Evolutionary conservation across 2,329 filamentous ascomycete genomes (phyloP), one percentile per base, ranked within the genome.

Genomic region (Claviceps arundinis): DNA sequence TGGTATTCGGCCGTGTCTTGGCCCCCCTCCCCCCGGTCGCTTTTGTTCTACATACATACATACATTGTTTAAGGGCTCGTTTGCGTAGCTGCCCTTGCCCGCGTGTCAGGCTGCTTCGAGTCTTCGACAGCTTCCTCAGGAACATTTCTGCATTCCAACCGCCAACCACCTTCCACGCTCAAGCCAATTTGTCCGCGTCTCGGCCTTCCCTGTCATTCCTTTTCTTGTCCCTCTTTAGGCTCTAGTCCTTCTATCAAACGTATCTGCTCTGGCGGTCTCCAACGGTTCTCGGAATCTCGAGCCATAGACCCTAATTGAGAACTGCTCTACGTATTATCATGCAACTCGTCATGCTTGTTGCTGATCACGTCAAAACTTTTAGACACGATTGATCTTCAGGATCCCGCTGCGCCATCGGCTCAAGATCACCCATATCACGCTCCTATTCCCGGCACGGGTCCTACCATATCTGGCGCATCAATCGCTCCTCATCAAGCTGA

Each of bases 311-410:
- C 42, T 24, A 24, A 6, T 22, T 16, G 41, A 44, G 19, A 24
- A 16, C 17, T 46, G n/a, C 43, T 46, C 24, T 34, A 5, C 41
- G 30, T 17, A 9, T 24, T 14, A 17, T 4, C 11, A 42, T 48
- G 24, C 47, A 41, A 30, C 37, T 41, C 16, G n/a, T 37, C 7
- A 30, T 30, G 22, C 22, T 41, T 44, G 24, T 47, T 50, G 41
- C 56, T 58, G 42, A 57, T 50, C 26, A 40, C 46, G 6, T 17
- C 16, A 47, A 48, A 47, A 47, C 50, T 37, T 22, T 46, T 53
- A 95, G 91, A 97, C 73, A 94, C 91, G 56, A 86, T 96, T 70
- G 93, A 97, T 72, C 82, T 97, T 50, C 93, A 97, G 77, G 81
- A 89, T 70, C 86, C 82, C 64, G 74, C 84, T 63, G 76, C 85